Evolutionary conservation across 352 stramenopile genomes (phyloP), one percentile per base, ranked within the genome.

Genomic region (Globisporangium takayamanum): DNA sequence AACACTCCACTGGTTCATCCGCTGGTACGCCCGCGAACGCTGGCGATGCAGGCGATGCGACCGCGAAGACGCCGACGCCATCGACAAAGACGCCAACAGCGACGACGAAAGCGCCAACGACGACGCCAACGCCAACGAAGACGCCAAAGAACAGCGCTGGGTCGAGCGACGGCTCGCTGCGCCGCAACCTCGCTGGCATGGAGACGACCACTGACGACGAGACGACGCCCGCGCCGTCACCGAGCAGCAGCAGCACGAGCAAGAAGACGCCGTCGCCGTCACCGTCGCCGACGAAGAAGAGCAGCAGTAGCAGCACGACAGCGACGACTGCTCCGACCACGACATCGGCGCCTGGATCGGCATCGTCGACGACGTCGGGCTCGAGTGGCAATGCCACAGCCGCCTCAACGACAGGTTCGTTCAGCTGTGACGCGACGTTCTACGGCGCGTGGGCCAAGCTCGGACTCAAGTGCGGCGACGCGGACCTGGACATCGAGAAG

Each of bases 381-480:
- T 18, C 44, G 7, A 30, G n/a, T 0, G 67, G 63, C 8, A 55
- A 58, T 26, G 57, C 57, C 14, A 47, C 69, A 39, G 47, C 55
- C 7, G 50, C 57, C 5, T 20, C 53, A 5, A 44, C 52, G 3
- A 52, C 63, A 5, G 70, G 84, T 18, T 69, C 79, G 55, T 94
- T 94, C 60, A 74, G 58, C 7, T 94, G 84, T 56, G 82, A 94
- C 58, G 68, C 73, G 12, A 71, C 69, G 22, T 94, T 94, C 62
- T 94, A 94, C 67, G 64, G 77, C n/a, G 81, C 83, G 5, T 94
- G 84, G 84, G 48, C 57, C 22, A 69, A 72, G 48, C 84, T 90
- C 64, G 76, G 76, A 5, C 70, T 94, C 47, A 86, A 69, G 22
- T 94, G 84, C 39, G 73, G 66, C 44, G 78, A 68, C 37, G 55